A percentile compares a stretch with the other conserved stretches of the same genome.
Conservation (phyloP, 441 rosid genomes). For the Daphne laureola region DNA sequence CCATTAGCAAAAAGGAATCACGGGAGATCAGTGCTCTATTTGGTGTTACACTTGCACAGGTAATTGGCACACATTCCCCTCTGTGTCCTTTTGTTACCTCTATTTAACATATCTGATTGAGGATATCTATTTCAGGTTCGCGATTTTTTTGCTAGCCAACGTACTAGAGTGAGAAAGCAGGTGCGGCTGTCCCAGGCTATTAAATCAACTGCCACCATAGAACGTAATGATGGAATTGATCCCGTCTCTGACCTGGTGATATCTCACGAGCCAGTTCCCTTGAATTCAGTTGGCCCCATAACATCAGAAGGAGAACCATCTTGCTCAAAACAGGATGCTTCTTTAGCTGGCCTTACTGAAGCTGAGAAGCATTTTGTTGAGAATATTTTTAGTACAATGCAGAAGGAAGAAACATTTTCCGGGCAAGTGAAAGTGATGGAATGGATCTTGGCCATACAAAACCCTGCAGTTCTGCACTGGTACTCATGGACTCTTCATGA, state of each 20-base stretch:
- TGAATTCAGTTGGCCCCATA: constrained; percentile 36
- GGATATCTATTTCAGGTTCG: constrained; percentile 50
- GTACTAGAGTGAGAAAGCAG: constrained; percentile 77
- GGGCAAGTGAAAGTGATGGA: constrained; percentile 94
- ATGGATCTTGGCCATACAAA: constrained; percentile 83
- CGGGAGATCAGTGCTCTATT: constrained; percentile 90
- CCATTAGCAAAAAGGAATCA: constrained; percentile 86
- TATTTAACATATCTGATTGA: constrained; percentile 2
- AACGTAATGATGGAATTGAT: constrained; percentile 20
- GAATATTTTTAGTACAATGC: constrained; percentile 56
- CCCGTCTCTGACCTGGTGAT: constrained; percentile 30
- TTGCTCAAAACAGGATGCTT: constrained; percentile 42
- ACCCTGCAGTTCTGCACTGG: constrained; percentile 71
- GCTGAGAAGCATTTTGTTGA: constrained; percentile 64
- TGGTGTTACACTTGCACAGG: constrained; percentile 90
- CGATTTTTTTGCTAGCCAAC: constrained; percentile 81
- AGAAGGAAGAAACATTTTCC: constrained; percentile 81
- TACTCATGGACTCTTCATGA: constrained; percentile 23
- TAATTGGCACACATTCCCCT: constrained; percentile 11
- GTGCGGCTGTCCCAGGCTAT: constrained; percentile 64
- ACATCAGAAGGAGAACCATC: constrained; percentile 48
- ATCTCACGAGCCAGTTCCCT: constrained; percentile 40
- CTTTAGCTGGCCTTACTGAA: constrained; percentile 51
- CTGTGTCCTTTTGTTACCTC: not conserved
- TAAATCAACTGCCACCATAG: constrained; percentile 27